Evolutionary conservation across 106 monocot genomes (phyloP), one percentile per base, ranked within the genome.

Genomic region (Dioscorea alata): DNA sequence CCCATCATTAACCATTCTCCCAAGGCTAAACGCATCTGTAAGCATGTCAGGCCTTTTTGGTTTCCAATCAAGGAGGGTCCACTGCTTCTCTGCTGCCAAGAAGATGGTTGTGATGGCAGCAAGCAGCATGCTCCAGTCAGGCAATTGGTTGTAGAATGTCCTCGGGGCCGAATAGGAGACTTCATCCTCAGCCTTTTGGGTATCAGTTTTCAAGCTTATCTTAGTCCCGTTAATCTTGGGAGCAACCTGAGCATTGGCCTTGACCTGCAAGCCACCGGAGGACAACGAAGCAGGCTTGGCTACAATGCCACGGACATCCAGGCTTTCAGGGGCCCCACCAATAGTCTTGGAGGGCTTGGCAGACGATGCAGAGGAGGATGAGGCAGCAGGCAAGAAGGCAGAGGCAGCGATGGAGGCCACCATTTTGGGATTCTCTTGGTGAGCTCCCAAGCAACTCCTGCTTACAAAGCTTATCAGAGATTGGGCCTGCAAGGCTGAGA

Each of bases 11-110:
- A 92, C 76, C 20, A 97, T 82, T 66, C 70, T 88, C 13, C 89
- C 86, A 54, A 89, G 54, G 35, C 79, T 75, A 64, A 92, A 92
- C 15, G 82, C 78, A 81, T 92, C 92, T 0, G 67, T 61, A 48
- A 97, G 80, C 86, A 89, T 97, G 62, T 97, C 92, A 13, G 89
- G 92, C n/a, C 89, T 72, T 66, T 78, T 84, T 4, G 92, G 96
- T 74, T 91, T 92, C 82, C 89, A 87, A 73, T 92, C 92, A 4
- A 84, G 69, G 6, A 92, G 75, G 4, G 92, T 89, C 83, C 81
- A 89, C 49, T 92, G 96, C 79, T 85, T 97, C 74, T 97, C 92
- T 0, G 92, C 89, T 1, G 92, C 89, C 80, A 92, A 77, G 60
- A 97, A 89, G 52, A 92, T 81, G 15, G 86, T 89, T 12, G 88